Evolutionary conservation across 768 basidiomycete genomes (phyloP), one percentile per base, ranked within the genome.

Genomic region (Pisolithus marmoratus): DNA sequence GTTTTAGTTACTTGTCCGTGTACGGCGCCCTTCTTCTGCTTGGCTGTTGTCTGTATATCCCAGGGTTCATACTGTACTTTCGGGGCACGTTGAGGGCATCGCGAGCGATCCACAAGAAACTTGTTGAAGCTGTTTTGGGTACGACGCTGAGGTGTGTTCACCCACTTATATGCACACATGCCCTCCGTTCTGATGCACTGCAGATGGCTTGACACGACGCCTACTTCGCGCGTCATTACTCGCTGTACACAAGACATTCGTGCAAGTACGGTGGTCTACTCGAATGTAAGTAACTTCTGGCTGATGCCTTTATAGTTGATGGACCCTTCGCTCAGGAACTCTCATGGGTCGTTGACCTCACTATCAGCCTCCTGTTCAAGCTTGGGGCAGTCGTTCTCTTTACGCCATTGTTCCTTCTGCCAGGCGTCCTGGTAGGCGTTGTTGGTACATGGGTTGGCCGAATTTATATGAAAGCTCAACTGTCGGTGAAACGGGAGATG

Each of bases 91-190:
- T 82, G 50, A 68, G 79, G 48, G 84, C 84, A 1, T 82, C 83
- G 2, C 68, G 74, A 48, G 62, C 54, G 5, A 78, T 87, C 29
- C 83, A 86, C 58, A 60, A 60, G 22, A 65, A 72, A 48, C 71
- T 88, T 0, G 53, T 85, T 4, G 64, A 73, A 26, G 75, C 83
- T 15, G 60, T 87, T 1, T 62, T 87, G 12, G 74, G 80, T 5
- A 79, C 83, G 4, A 85, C 85, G 1, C 60, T 86, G 36, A 79
- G 84, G 63, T 84, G 70, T 71, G 71, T 78, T 27, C 2, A 74
- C 76, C 17, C n/a, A 26, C 11, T 15, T n/a, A 27, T 34, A 15
- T 12, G 40, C 36, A 46, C 24, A 43, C 17, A 17, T 44, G 7
- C 9, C 64, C 68, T 2, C 70, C 73, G 22, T 41, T 60, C 67